phyloP scores from a whole-genome alignment of 192 early-diverging fungal genomes.

The Chytriomyces confervae region DNA sequence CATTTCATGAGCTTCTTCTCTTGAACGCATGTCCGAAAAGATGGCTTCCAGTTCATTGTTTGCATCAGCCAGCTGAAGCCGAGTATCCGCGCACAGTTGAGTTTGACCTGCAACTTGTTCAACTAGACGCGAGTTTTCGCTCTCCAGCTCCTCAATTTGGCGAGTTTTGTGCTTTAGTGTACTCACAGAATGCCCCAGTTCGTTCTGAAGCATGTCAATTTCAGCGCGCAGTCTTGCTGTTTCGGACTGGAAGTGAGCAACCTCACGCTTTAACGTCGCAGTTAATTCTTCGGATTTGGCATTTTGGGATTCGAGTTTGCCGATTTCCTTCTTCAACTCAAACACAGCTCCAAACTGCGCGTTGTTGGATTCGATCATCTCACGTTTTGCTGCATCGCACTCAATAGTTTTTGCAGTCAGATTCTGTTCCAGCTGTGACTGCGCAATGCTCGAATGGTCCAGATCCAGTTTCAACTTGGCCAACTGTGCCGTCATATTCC shows the following conservation, averaged over 20 bases:
- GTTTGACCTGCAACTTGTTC: no score
- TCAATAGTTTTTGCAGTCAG: no score
- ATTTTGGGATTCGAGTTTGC: no score
- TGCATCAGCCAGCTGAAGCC: not conserved
- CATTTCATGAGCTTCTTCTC: not conserved
- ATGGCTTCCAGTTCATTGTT: conserved; percentile 2
- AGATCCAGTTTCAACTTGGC: conserved; percentile 1
- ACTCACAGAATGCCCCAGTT: not conserved
- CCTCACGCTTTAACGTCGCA: no score
- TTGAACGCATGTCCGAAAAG: not conserved
- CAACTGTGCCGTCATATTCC: not conserved
- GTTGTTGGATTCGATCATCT: no score
- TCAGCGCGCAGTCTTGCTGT: not conserved
- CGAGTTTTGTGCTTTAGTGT: no score
- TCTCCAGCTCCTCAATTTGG: no score
- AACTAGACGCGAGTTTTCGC: no score
- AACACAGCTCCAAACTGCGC: no score
- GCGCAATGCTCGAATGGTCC: not conserved
- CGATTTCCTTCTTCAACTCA: no score
- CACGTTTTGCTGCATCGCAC: no score
- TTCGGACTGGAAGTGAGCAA: not conserved
- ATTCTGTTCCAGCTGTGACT: not conserved
- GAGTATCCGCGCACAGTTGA: no score
- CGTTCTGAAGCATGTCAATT: not conserved
- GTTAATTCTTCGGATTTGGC: not conserved